A percentile compares a stretch with the other conserved stretches of the same genome.
These are phyloP conservation scores for Iris pallida DNA, from an alignment of 116 monocot species.

Conservation along the genomic window DNA sequence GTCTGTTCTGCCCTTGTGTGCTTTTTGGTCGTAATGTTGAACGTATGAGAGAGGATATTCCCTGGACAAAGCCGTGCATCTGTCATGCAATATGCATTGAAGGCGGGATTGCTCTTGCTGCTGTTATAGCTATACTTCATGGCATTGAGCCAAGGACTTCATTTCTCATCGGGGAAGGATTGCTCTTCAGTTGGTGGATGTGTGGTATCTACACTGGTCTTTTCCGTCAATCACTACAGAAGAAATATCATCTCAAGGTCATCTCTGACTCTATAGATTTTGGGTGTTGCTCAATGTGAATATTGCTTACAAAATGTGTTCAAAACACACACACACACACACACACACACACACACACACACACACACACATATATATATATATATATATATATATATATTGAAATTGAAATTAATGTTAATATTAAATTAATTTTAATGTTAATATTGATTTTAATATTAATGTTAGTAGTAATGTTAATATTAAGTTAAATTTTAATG, in stretches of 20 bases:
- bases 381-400: no score
- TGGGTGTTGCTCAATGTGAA: no score
- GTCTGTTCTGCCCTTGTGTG: slow-evolving; percentile 56
- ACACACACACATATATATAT: not conserved
- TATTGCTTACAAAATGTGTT: no score
- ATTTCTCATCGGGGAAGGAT: slow-evolving; percentile 51
- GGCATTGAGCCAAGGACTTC: slow-evolving; percentile 52
- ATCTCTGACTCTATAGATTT: not conserved
- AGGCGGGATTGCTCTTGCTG: slow-evolving; percentile 49
- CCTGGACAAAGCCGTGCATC: slow-evolving; percentile 43
- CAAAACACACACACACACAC: no score
- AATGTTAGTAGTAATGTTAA: no score
- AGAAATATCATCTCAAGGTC: slow-evolving; percentile 63
- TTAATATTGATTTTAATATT: no score
- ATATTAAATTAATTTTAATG: no score
- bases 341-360: no score
- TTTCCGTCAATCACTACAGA: slow-evolving; percentile 46
- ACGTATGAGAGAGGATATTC: slow-evolving; percentile 42
- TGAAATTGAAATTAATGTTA: no score
- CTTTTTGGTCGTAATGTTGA: slow-evolving; percentile 59
- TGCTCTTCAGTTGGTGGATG: slow-evolving; percentile 57
- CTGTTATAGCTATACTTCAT: slow-evolving; percentile 45
- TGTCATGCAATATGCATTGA: slow-evolving; percentile 49
- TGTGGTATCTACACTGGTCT: slow-evolving; percentile 57
- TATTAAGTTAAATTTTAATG: no score